phyloP scores from a whole-genome alignment of 768 basidiomycete species.

The Lactifluus piperatus region DNA sequence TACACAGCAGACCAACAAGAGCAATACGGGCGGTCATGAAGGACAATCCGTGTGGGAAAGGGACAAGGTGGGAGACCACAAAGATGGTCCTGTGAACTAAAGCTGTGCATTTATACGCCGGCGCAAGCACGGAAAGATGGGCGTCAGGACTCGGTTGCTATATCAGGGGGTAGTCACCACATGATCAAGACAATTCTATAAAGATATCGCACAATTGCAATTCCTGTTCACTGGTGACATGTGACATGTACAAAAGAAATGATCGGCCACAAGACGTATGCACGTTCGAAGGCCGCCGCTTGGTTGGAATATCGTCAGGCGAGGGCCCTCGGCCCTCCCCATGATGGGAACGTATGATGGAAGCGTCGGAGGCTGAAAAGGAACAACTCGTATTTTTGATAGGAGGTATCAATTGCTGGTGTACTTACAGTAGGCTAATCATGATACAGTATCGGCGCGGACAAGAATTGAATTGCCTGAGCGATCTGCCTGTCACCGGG shows the following conservation, averaged over 20 bases:
- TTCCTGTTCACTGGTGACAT: neutral
- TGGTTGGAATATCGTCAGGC: neutral
- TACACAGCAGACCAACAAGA: constrained; percentile 15
- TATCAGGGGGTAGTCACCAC: neutral
- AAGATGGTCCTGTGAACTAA: too few relatives aligned
- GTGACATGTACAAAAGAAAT: neutral
- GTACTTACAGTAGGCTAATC: too few relatives aligned
- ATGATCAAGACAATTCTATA: neutral
- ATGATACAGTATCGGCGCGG: too few relatives aligned
- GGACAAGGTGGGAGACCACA: neutral
- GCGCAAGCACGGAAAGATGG: neutral
- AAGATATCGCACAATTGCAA: neutral
- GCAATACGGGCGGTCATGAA: constrained; percentile 8
- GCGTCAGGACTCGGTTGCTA: neutral
- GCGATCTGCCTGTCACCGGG: too few relatives aligned
- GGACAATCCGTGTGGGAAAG: neutral
- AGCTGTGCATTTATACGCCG: neutral
- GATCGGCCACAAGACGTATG: neutral
- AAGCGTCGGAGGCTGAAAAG: too few relatives aligned
- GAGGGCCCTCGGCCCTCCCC: neutral
- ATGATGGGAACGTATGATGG: neutral
- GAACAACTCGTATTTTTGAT: too few relatives aligned
- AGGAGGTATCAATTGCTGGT: too few relatives aligned
- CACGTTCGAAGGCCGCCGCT: neutral
- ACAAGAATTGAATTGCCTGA: too few relatives aligned